Evolutionary conservation across 2,329 filamentous ascomycete species (phyloP).

Genomic region (Penicillium sp.): DNA sequence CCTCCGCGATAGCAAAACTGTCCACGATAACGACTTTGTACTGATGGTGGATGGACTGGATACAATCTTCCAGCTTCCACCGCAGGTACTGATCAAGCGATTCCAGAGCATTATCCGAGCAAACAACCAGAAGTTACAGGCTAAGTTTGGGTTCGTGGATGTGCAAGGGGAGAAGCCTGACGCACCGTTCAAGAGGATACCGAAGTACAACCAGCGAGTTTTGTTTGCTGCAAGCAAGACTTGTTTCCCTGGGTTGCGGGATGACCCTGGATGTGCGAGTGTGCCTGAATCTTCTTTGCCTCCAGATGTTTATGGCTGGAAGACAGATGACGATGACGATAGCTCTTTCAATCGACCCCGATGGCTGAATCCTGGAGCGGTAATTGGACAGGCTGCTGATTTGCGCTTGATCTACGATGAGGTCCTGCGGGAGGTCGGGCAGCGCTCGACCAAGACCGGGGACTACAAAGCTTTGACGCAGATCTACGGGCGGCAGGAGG

Average conservation of each 20-base stretch:
- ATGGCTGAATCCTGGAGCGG: constrained; percentile 51
- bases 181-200: constrained; percentile 27
- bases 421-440: constrained; percentile 41
- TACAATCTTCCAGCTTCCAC: constrained; percentile 65
- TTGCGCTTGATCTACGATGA: constrained; percentile 49
- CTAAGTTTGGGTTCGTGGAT: constrained; percentile 49
- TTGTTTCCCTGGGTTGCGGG: constrained; percentile 47
- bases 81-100: constrained; percentile 62
- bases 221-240: constrained; percentile 58
- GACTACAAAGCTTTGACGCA: constrained; percentile 54
- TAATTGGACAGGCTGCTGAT: constrained; percentile 55
- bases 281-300: constrained; percentile 55
- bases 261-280: constrained; percentile 54
- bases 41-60: constrained; percentile 66
- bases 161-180: constrained; percentile 21
- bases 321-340: constrained; percentile 43
- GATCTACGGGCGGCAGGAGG: constrained; percentile 57
- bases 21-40: constrained; percentile 61
- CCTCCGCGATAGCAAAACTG: constrained; percentile 49
- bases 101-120: constrained; percentile 59
- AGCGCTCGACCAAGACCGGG: constrained; percentile 31
- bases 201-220: constrained; percentile 54
- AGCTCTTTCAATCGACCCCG: constrained; percentile 46
- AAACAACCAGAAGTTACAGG: constrained; percentile 54
- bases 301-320: constrained; percentile 49